These are phyloP conservation scores for Geotrichum candidum DNA, from an alignment of 1,139 yeast genomes.

Conservation along the genomic window DNA sequence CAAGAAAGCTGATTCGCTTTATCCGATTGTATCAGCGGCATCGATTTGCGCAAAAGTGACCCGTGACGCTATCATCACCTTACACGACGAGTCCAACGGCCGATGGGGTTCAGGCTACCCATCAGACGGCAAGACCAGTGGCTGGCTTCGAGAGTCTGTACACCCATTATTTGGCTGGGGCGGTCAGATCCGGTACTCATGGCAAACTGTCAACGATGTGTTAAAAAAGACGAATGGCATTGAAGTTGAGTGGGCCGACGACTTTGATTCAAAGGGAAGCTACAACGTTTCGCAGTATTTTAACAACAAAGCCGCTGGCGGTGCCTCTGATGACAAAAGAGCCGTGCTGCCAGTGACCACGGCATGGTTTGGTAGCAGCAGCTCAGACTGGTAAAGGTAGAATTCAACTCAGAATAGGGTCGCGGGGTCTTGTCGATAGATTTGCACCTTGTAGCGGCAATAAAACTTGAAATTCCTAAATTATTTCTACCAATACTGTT, in stretches of 20 bases:
- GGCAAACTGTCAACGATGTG: conserved; percentile 87
- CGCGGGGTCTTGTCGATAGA: background rate
- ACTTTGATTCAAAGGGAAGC: conserved; percentile 23
- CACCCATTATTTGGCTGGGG: conserved; percentile 88
- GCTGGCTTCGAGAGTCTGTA: conserved; percentile 59
- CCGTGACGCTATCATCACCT: conserved; percentile 63
- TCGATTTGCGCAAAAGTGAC: conserved; percentile 97
- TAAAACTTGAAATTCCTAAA: background rate
- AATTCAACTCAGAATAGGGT: background rate
- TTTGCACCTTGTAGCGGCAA: background rate
- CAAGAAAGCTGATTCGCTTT: conserved; percentile 92
- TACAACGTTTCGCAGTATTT: background rate
- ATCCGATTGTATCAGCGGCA: conserved; percentile 91
- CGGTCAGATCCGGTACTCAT: conserved; percentile 70
- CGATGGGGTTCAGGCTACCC: conserved; percentile 90
- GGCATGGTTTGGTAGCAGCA: conserved; percentile 4
- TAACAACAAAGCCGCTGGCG: background rate
- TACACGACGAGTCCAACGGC: conserved; percentile 33
- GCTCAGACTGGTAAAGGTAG: background rate
- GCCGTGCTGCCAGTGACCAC: conserved; percentile 2
- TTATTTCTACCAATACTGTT: background rate
- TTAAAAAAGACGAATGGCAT: conserved; percentile 49
- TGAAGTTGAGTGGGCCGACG: conserved; percentile 55
- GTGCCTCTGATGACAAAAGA: background rate
- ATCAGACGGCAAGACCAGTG: conserved; percentile 75